A percentile compares a stretch with the other conserved stretches of the same genome.
phyloP scores from a whole-genome alignment of 2,329 filamentous ascomycete species.

The Kalaharituber pfeilii region DNA sequence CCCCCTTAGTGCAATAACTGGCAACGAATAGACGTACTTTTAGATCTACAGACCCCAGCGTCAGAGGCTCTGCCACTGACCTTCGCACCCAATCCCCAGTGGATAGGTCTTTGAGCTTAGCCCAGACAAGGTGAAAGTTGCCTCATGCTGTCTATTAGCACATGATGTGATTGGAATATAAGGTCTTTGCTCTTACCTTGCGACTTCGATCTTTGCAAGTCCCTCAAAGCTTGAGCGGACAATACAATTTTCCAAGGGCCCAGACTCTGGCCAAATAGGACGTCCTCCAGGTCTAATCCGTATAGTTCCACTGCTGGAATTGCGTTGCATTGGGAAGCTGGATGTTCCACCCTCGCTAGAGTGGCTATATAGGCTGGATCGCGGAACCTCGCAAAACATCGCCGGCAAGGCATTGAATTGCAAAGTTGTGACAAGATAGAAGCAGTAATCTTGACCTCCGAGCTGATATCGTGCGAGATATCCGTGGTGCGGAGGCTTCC shows the following conservation, averaged over 20 bases:
- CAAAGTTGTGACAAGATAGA: background rate
- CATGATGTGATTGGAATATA: background rate
- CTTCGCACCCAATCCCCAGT: constrained; percentile 12
- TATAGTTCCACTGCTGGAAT: background rate
- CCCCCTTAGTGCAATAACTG: constrained; percentile 9
- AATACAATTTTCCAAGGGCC: constrained; percentile 5
- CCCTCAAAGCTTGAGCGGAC: constrained; percentile 4
- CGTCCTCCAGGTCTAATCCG: background rate
- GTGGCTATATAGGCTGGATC: background rate
- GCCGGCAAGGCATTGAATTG: background rate
- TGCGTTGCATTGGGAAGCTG: background rate
- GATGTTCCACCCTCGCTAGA: background rate
- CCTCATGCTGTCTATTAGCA: constrained; percentile 3
- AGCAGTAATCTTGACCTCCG: background rate
- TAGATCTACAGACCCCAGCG: background rate
- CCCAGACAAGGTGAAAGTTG: constrained; percentile 7
- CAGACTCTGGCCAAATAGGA: background rate
- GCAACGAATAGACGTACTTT: constrained; percentile 5
- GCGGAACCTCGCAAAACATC: background rate
- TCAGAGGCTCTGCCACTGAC: background rate
- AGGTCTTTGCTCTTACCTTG: background rate
- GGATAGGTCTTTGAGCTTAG: constrained; percentile 8
- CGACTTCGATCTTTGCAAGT: background rate
- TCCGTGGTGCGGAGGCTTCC: background rate
- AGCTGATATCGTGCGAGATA: background rate